Evolutionary conservation across 1,284 basidiomycete genomes (phyloP).

Genomic region (Uromyces viciae-fabae): DNA sequence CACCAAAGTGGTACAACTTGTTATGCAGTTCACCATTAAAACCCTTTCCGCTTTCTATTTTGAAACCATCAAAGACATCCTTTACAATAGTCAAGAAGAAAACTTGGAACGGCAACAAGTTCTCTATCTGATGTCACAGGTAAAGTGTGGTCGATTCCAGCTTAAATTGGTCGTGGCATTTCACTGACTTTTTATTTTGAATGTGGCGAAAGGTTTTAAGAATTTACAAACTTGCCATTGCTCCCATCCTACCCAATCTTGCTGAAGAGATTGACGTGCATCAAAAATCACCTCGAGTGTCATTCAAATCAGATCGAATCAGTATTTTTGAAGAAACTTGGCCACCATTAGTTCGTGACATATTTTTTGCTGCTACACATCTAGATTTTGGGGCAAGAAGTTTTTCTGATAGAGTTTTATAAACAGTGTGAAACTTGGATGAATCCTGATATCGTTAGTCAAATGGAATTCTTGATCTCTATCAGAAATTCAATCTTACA

Average conservation of each 20-base stretch:
- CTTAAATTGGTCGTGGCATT: not conserved
- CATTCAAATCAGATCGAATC: not conserved
- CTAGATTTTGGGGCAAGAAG: not conserved
- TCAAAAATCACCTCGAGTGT: not conserved
- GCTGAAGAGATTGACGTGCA: constrained; percentile 80
- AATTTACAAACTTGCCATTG: constrained; percentile 69
- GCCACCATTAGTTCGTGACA: constrained; percentile 31
- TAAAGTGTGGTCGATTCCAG: constrained; percentile 52
- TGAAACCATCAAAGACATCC: constrained; percentile 81
- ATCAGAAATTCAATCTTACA: constrained; percentile 17
- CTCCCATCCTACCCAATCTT: constrained; percentile 84
- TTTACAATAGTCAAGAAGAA: constrained; percentile 69
- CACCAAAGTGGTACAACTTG: constrained; percentile 60
- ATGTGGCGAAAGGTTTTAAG: constrained; percentile 62
- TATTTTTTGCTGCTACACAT: not conserved
- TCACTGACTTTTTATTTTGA: not conserved
- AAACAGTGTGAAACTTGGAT: constrained; percentile 16
- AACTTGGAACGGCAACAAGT: constrained; percentile 64
- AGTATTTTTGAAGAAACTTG: constrained; percentile 34
- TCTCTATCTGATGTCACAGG: constrained; percentile 70
- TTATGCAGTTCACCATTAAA: constrained; percentile 57
- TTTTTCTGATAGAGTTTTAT: not conserved
- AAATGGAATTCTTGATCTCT: constrained; percentile 23
- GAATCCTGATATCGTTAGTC: not conserved
- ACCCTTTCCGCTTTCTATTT: constrained; percentile 70